phyloP scores from a whole-genome alignment of 192 early-diverging fungal species.

The Funneliformis geosporum region DNA sequence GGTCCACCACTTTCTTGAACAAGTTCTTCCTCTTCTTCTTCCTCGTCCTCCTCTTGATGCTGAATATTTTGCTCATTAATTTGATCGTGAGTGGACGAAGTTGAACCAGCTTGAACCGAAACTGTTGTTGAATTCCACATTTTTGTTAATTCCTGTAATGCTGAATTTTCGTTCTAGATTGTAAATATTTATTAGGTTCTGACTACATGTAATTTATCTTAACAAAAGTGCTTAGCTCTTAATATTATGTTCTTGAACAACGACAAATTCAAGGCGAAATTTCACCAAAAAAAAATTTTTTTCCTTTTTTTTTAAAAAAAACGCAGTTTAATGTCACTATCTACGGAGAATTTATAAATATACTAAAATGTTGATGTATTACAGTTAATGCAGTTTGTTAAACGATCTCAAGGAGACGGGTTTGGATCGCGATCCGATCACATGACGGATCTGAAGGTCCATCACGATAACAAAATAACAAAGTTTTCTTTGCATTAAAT shows the following conservation, averaged over 20 bases:
- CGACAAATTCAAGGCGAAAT: background rate
- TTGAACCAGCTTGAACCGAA: background rate
- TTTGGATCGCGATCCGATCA: no score
- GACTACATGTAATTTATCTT: background rate
- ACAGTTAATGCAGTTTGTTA: background rate
- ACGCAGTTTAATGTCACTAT: background rate
- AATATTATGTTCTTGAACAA: background rate
- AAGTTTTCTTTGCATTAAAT: no score
- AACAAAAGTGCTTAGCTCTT: background rate
- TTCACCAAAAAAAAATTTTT: background rate
- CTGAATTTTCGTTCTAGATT: background rate
- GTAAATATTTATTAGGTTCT: background rate
- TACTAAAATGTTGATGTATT: background rate
- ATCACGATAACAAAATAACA: no score
- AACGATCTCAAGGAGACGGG: no score
- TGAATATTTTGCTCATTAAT: conserved; percentile 13
- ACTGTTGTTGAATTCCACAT: conserved; percentile 28
- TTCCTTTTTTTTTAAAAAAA: background rate
- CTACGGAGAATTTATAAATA: background rate
- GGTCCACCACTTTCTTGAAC: conserved; percentile 19
- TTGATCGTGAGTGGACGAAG: conserved; percentile 14
- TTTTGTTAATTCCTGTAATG: background rate
- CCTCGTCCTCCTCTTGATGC: conserved; percentile 27
- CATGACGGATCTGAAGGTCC: no score
- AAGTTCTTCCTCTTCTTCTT: conserved; percentile 31